These are phyloP conservation scores for Zelopaecilomyces penicillatus DNA, from an alignment of 2,329 filamentous ascomycete species.

Conservation along the genomic window DNA sequence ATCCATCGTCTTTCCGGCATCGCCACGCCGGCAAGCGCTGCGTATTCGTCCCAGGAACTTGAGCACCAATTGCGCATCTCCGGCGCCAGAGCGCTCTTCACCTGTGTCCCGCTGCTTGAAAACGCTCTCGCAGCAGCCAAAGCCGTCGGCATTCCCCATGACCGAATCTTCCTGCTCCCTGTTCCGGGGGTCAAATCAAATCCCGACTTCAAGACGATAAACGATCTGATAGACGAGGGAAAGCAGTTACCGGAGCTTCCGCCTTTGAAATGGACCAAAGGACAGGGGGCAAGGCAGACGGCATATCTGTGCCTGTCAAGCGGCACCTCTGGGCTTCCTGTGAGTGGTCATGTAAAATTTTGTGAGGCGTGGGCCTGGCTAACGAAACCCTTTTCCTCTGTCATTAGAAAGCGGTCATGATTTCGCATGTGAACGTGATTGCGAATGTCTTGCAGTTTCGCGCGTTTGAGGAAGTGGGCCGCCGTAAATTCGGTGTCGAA, in stretches of 20 bases:
- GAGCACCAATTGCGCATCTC: slow-evolving; percentile 65
- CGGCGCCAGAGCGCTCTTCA: slow-evolving; percentile 62
- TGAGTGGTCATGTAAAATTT: slow-evolving; percentile 25
- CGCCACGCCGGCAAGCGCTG: slow-evolving; percentile 65
- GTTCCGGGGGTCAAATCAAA: slow-evolving; percentile 49
- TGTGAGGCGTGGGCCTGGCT: slow-evolving; percentile 2
- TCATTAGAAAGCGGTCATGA: slow-evolving; percentile 70
- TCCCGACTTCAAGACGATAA: slow-evolving; percentile 52
- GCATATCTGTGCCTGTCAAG: slow-evolving; percentile 76
- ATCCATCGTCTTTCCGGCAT: slow-evolving; percentile 68
- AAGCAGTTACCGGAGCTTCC: slow-evolving; percentile 43
- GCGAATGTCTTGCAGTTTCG: slow-evolving; percentile 61
- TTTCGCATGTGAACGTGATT: slow-evolving; percentile 72
- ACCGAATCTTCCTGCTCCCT: slow-evolving; percentile 61
- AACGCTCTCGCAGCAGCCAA: slow-evolving; percentile 57
- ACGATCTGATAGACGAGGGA: slow-evolving; percentile 58
- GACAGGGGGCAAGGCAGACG: slow-evolving; percentile 58
- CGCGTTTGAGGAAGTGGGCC: slow-evolving; percentile 32
- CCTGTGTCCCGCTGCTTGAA: slow-evolving; percentile 57
- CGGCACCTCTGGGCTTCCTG: slow-evolving; percentile 70
- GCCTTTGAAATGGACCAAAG: slow-evolving; percentile 50
- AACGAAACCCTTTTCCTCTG: not conserved
- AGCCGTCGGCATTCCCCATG: slow-evolving; percentile 52
- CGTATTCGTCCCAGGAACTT: slow-evolving; percentile 61
- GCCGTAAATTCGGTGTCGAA: slow-evolving; percentile 27